Evolutionary conservation across 371 early-diverging fungal genomes (phyloP), one percentile per base, ranked within the genome.

Genomic region (Thermomucor indicae-seudaticae): DNA sequence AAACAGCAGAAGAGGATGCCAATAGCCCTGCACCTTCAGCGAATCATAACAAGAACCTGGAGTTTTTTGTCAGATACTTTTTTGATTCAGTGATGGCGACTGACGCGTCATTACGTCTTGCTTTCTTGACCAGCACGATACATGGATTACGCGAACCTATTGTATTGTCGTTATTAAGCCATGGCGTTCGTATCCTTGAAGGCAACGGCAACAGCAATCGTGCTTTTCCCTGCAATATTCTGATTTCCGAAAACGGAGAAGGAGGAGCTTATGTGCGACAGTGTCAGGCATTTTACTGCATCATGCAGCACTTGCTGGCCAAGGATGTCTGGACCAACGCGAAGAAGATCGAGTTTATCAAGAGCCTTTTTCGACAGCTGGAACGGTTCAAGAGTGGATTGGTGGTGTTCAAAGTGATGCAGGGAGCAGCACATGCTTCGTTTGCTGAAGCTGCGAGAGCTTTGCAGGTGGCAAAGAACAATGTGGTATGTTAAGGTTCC

Each of bases 221-320:
- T 6, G 29, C 20, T 0, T 81, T 81, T 51, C 78, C 78, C 1
- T 63, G 75, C 3, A 74, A 70, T 43, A 65, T 78, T 1, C 51
- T 78, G 35, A 58, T 81, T 17, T 58, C 61, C 40, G 65, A 62
- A 35, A 8, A 43, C 8, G 62, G 58, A 47, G 56, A 56, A 35
- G 53, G 64, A 16, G 46, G 48, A 27, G 60, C 57, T 34, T 70
- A 67, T 47, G 51, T 70, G 12, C 67, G 69, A 34, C 67, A 75
- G 25, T 74, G 69, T 19, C 67, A 72, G 29, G 71, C 79, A 1
- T 82, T 80, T 48, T 63, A 74, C 23, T 67, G 70, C 40, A 68
- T 82, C 17, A 78, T 77, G 64, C 80, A 79, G 32, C 69, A 74
- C 20, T 56, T 82, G 43, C 49, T 78, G 48, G 71, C 70, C n/a